Evolutionary conservation across 257 asterid species (phyloP).

Genomic region (Salvia splendens): DNA sequence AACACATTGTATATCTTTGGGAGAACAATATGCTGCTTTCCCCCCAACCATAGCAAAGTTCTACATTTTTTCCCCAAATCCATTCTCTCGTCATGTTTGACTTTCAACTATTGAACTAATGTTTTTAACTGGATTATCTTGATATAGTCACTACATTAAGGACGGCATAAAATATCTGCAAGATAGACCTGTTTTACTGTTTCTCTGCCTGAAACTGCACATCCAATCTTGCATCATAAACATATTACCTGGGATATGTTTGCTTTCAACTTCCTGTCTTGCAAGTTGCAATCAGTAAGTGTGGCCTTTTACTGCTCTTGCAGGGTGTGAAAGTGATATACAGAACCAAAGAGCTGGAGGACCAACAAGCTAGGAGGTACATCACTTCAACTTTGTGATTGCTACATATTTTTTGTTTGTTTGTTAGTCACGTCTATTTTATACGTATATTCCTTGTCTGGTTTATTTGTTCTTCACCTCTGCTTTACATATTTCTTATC

Average conservation of each 20-base stretch:
- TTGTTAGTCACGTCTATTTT: conserved; percentile 1
- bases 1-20: not conserved
- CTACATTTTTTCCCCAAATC: not conserved
- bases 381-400: conserved; percentile 22
- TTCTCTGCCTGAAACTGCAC: not conserved
- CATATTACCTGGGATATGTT: not conserved
- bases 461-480: conserved; percentile 17
- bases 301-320: conserved; percentile 27
- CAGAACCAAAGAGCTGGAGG: conserved; percentile 95
- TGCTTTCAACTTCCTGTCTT: conserved; percentile 7
- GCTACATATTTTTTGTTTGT: not conserved
- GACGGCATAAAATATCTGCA: not conserved
- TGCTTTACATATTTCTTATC: conserved; percentile 5
- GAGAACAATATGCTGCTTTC: not conserved
- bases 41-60: not conserved
- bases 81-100: not conserved
- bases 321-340: conserved; percentile 92
- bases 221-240: not conserved
- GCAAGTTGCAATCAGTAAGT: conserved; percentile 19
- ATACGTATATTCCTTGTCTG: not conserved
- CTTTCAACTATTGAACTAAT: no score
- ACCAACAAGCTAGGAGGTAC: conserved; percentile 91
- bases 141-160: not conserved
- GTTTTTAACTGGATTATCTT: no score
- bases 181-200: not conserved